phyloP scores from a whole-genome alignment of 2,329 filamentous ascomycete genomes.

The Fusarium sp. region DNA sequence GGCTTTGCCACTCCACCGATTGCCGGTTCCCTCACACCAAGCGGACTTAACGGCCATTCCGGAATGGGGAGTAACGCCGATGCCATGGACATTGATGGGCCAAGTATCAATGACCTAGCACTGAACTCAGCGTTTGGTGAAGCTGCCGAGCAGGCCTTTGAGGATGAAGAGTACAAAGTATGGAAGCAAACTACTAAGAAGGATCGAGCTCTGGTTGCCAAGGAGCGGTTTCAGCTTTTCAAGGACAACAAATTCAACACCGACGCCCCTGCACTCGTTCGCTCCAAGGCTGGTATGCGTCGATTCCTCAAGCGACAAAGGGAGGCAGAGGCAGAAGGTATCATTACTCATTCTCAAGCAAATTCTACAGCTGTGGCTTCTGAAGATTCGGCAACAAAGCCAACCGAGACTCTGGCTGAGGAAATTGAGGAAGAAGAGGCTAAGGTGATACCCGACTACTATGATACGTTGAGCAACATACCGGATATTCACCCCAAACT shows the following conservation, averaged over 20 bases:
- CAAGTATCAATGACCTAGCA: slow-evolving; percentile 73
- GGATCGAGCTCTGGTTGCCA: slow-evolving; percentile 85
- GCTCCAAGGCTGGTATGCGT: slow-evolving; percentile 89
- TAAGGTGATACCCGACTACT: slow-evolving; percentile 90
- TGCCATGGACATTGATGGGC: slow-evolving; percentile 86
- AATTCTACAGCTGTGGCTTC: slow-evolving; percentile 52
- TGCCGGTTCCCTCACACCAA: slow-evolving; percentile 79
- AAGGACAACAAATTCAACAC: slow-evolving; percentile 83
- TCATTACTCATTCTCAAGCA: slow-evolving; percentile 52
- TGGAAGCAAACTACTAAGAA: slow-evolving; percentile 99
- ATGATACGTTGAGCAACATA: slow-evolving; percentile 85
- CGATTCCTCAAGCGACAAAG: slow-evolving; percentile 84
- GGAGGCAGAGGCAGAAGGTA: slow-evolving; percentile 66
- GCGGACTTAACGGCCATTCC: slow-evolving; percentile 73
- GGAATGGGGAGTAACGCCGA: slow-evolving; percentile 80
- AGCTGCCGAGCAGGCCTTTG: slow-evolving; percentile 78
- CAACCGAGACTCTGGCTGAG: slow-evolving; percentile 85
- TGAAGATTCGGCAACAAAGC: slow-evolving; percentile 59
- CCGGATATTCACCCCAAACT: slow-evolving; percentile 83
- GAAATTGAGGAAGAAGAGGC: slow-evolving; percentile 93
- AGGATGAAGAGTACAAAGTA: slow-evolving; percentile 95
- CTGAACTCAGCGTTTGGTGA: slow-evolving; percentile 72
- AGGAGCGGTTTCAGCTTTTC: slow-evolving; percentile 88
- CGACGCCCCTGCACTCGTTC: slow-evolving; percentile 87
- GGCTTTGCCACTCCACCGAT: slow-evolving; percentile 86